Percentiles rank a stretch among this genome's conserved stretches.
phyloP scores from a whole-genome alignment of 2,329 filamentous ascomycete species.

The Rhynchosporium secalis region DNA sequence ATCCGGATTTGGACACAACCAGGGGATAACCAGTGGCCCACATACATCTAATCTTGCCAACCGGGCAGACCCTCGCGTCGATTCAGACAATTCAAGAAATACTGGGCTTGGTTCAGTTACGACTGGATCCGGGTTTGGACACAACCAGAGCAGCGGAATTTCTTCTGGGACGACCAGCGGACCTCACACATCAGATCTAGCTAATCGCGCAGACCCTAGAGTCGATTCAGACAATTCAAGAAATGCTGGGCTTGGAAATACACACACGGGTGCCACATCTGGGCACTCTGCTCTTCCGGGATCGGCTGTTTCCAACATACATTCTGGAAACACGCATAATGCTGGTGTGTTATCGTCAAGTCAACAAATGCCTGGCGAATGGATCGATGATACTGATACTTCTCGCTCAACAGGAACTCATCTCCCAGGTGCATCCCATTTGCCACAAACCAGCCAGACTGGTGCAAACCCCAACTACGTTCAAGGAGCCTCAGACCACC shows the following conservation, averaged over 20 bases:
- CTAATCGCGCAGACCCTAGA: constrained; percentile 52
- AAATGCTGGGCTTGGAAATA: constrained; percentile 25
- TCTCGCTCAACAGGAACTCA: constrained; percentile 7
- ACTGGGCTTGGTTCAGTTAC: constrained; percentile 19
- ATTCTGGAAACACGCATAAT: background rate
- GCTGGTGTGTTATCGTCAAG: background rate
- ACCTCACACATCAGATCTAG: constrained; percentile 23
- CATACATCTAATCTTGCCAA: constrained; percentile 41
- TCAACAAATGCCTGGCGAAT: constrained; percentile 11
- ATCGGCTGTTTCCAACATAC: background rate
- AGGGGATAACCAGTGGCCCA: constrained; percentile 11
- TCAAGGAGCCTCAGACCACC: constrained; percentile 13
- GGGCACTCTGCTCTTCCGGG: constrained; percentile 7
- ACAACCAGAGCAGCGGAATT: background rate
- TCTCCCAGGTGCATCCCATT: background rate
- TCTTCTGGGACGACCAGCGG: constrained; percentile 11
- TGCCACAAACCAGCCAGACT: constrained; percentile 10
- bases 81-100: constrained; percentile 44
- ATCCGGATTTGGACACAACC: constrained; percentile 1
- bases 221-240: constrained; percentile 47
- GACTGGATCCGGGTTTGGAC: background rate
- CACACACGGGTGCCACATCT: constrained; percentile 5
- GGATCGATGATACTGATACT: constrained; percentile 12
- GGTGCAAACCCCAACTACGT: background rate
- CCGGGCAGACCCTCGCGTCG: constrained; percentile 51